Evolutionary conservation across 352 stramenopile genomes (phyloP), one percentile per base, ranked within the genome.

Genomic region (Phytopythium mirpurense): DNA sequence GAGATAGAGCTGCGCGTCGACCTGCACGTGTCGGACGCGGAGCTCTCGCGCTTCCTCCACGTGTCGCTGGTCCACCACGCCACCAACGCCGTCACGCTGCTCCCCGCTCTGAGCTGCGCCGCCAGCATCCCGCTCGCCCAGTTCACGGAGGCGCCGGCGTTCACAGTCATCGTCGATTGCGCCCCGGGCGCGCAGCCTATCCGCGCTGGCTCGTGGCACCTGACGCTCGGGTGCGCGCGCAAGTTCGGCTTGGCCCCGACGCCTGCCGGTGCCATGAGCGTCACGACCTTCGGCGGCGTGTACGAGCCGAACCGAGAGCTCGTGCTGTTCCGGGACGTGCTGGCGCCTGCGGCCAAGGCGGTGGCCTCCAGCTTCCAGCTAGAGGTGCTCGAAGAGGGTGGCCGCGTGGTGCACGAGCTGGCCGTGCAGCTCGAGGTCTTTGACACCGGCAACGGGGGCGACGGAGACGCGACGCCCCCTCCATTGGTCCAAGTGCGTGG

Each of bases 251-350:
- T 72, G 26, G 57, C 65, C 2, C 67, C 63, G 10, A 29, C 34
- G 5, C 31, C 47, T 44, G 35, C 47, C 10, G 62, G 67, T 10
- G 65, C 76, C 40, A 49, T 73, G 48, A 71, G 64, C 45, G 37
- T 72, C 21, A 88, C 67, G 3, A 54, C 48, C 2, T 92, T 88
- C 38, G 65, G 59, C 31, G 79, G 72, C 1, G 29, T 42, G 0
- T 93, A 88, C 49, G 72, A 69, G 27, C 71, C 82, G 19, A 93
- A 93, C 62, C 84, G 85, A 18, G 63, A 74, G 0, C 57, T 90
- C 31, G 31, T 85, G 5, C 77, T 70, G 29, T 83, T 93, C 21
- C 79, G 82, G 41, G 82, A 93, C 51, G 64, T 88, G 5, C 16
- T 88, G 26, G 56, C 65, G 1, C 56, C 67, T 31, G 72, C 79